Percentiles rank a stretch among this genome's conserved stretches.
Evolutionary conservation across 441 rosid species (phyloP).

Genomic region (Adansonia rubrostipa): DNA sequence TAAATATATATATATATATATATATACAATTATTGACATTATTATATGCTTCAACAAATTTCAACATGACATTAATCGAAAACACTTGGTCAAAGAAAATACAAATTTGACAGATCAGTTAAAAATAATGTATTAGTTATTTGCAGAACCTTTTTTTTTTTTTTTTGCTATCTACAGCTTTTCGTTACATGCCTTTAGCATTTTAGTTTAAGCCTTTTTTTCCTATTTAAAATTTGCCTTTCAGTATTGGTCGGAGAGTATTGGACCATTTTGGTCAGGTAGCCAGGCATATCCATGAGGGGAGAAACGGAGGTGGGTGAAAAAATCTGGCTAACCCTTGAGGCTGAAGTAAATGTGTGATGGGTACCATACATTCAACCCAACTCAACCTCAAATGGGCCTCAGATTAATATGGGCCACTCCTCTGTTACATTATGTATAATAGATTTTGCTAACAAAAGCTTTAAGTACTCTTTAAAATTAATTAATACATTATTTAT

Average conservation of each 20-base stretch:
- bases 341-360: not conserved
- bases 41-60: too few relatives aligned
- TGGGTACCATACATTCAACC: slow-evolving; percentile 9
- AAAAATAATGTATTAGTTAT: too few relatives aligned
- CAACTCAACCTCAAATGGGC: slow-evolving; percentile 9
- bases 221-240: not conserved
- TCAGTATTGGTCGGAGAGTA: not conserved
- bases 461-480: too few relatives aligned
- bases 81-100: too few relatives aligned
- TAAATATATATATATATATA: too few relatives aligned
- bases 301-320: not conserved
- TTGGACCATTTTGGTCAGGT: not conserved
- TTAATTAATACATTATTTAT: too few relatives aligned
- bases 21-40: too few relatives aligned
- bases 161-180: not conserved
- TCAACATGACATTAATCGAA: too few relatives aligned
- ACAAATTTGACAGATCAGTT: too few relatives aligned
- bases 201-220: not conserved
- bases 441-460: too few relatives aligned
- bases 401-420: not conserved
- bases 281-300: too few relatives aligned
- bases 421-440: not conserved
- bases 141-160: too few relatives aligned
- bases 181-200: not conserved
- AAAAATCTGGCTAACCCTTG: not conserved